Evolutionary conservation across 805 yeast genomes (phyloP).

Genomic region (Teunomyces kruisii): DNA sequence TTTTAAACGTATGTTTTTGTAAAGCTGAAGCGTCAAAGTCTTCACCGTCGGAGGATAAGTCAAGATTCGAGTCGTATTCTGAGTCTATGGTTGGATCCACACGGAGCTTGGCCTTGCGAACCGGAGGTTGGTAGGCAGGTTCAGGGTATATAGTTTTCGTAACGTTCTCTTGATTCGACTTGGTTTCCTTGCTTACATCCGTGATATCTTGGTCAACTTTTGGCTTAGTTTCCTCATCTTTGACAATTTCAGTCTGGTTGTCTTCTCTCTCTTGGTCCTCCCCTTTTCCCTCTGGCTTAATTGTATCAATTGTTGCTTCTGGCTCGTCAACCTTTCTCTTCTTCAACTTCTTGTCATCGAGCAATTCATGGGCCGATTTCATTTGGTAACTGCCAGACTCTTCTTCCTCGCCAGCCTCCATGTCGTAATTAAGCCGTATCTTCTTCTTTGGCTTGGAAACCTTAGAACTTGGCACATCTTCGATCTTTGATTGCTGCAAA

Average conservation of each 20-base stretch:
- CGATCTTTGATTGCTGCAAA: slow-evolving; percentile 18
- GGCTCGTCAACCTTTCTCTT: neutral
- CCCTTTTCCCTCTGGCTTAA: neutral
- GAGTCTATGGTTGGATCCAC: slow-evolving; percentile 23
- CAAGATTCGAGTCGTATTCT: slow-evolving; percentile 25
- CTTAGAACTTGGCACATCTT: slow-evolving; percentile 14
- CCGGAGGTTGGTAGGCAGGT: neutral
- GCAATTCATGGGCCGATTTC: slow-evolving; percentile 43
- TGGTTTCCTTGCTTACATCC: no score
- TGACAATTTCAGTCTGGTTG: neutral
- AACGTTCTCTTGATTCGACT: neutral
- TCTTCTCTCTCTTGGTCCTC: neutral
- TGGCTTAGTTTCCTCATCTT: neutral
- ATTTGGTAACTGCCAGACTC: slow-evolving; percentile 31
- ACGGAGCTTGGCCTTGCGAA: neutral
- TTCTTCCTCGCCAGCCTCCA: slow-evolving; percentile 38
- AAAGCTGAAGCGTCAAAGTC: slow-evolving; percentile 1
- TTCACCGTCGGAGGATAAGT: slow-evolving; percentile 20
- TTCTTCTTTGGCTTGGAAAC: slow-evolving; percentile 26
- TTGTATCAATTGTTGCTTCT: neutral
- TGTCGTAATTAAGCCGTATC: slow-evolving; percentile 34
- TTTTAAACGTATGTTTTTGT: slow-evolving; percentile 3
- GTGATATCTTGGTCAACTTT: slow-evolving; percentile 5
- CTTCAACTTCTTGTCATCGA: slow-evolving; percentile 21
- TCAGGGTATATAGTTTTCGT: neutral